A percentile compares a stretch with the other conserved stretches of the same genome.
phyloP scores from a whole-genome alignment of 345 rosid genomes.

The Eutrema heterophyllum region DNA sequence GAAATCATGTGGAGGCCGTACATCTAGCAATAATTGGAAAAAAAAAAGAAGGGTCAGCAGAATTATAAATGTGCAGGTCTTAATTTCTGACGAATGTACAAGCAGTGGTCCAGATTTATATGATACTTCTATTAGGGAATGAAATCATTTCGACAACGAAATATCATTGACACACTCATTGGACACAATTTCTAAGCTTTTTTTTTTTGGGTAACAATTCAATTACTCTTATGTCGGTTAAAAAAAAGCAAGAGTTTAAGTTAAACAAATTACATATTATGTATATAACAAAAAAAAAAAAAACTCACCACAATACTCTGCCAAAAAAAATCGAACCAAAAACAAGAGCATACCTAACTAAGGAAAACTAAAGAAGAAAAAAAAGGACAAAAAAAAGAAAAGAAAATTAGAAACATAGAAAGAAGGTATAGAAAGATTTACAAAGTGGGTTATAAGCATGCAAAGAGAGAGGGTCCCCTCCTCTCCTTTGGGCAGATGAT shows the following conservation, averaged over 20 bases:
- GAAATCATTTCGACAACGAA: conserved; percentile 35
- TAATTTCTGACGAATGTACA: conserved; percentile 35
- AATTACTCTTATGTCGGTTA: neutral
- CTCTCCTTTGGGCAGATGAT: conserved; percentile 34
- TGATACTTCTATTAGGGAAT: conserved; percentile 34
- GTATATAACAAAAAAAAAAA: conserved; percentile 10
- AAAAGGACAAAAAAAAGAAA: neutral
- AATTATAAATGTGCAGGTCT: conserved; percentile 33
- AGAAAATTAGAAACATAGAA: neutral
- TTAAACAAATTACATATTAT: conserved; percentile 12
- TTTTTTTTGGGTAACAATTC: neutral
- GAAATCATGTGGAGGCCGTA: conserved; percentile 31
- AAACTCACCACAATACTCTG: conserved; percentile 21
- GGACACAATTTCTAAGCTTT: neutral
- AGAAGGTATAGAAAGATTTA: conserved; percentile 25
- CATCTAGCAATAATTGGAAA: conserved; percentile 31
- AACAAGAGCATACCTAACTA: conserved; percentile 19
- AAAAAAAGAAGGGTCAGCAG: conserved; percentile 24
- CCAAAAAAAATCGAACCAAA: conserved; percentile 26
- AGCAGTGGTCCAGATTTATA: conserved; percentile 44
- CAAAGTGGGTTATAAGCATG: conserved; percentile 39
- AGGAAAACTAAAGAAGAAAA: neutral
- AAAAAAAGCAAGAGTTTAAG: neutral
- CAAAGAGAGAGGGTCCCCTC: conserved; percentile 38
- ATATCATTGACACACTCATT: conserved; percentile 28